Evolutionary conservation across 2,329 filamentous ascomycete species (phyloP).

Genomic region (Ploettnerulaceae sp.): DNA sequence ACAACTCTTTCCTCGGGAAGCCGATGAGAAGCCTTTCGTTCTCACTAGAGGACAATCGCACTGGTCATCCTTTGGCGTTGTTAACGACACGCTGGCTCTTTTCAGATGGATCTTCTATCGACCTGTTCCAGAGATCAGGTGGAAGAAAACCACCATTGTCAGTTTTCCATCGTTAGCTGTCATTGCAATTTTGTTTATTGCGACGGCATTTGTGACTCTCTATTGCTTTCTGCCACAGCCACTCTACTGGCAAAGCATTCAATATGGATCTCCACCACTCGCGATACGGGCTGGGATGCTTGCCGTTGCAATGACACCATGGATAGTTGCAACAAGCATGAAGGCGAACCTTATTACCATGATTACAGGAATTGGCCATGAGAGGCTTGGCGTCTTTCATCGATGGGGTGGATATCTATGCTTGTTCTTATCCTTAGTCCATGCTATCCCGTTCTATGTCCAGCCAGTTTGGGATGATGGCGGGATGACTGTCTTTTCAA

Average conservation of each 20-base stretch:
- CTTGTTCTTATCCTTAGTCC: slow-evolving; percentile 74
- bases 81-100: slow-evolving; percentile 78
- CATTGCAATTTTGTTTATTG: slow-evolving; percentile 60
- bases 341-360: slow-evolving; percentile 84
- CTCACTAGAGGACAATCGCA: slow-evolving; percentile 60
- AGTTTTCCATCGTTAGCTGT: slow-evolving; percentile 78
- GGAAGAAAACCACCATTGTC: slow-evolving; percentile 59
- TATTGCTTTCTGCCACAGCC: slow-evolving; percentile 87
- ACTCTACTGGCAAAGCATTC: slow-evolving; percentile 83
- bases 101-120: slow-evolving; percentile 87
- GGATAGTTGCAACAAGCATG: slow-evolving; percentile 85
- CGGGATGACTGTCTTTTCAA: slow-evolving; percentile 64
- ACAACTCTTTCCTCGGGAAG: slow-evolving; percentile 65
- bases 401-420: slow-evolving; percentile 88
- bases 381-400: slow-evolving; percentile 87
- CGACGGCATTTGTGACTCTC: slow-evolving; percentile 67
- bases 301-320: slow-evolving; percentile 83
- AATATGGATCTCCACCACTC: slow-evolving; percentile 80
- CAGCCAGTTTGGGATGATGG: slow-evolving; percentile 81
- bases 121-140: slow-evolving; percentile 68
- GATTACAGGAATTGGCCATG: slow-evolving; percentile 85
- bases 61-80: slow-evolving; percentile 64
- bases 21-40: slow-evolving; percentile 48
- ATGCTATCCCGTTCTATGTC: slow-evolving; percentile 84
- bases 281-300: slow-evolving; percentile 89